These are phyloP conservation scores for Petasospora fabianii DNA, from an alignment of 1,139 yeast species.

Conservation along the genomic window DNA sequence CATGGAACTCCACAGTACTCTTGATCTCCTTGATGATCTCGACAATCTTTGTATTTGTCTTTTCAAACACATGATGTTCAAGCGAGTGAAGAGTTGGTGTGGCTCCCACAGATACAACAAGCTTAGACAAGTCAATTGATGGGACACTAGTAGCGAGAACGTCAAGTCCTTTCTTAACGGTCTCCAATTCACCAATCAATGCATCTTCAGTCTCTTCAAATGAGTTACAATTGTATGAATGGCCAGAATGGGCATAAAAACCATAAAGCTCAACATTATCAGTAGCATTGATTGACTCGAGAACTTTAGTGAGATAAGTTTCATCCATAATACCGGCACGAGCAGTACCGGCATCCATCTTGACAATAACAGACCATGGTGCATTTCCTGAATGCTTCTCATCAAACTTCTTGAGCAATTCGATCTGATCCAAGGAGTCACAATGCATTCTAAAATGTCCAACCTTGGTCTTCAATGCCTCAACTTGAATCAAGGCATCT, in stretches of 20 bases:
- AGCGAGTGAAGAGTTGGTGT: conserved; percentile 78
- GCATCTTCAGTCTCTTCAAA: conserved; percentile 44
- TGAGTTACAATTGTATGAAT: conserved; percentile 55
- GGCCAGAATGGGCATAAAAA: conserved; percentile 79
- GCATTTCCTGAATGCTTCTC: conserved; percentile 24
- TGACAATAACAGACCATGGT: conserved; percentile 55
- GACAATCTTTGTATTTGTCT: conserved; percentile 22
- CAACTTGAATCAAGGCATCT: conserved; percentile 47
- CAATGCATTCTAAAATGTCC: conserved; percentile 53
- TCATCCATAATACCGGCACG: conserved; percentile 56
- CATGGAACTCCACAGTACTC: conserved; percentile 65
- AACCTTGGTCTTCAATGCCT: conserved; percentile 39
- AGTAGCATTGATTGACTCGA: conserved; percentile 26
- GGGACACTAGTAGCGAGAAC: conserved; percentile 30
- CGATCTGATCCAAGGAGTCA: conserved; percentile 57
- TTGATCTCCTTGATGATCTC: conserved; percentile 33
- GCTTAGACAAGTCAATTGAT: conserved; percentile 26
- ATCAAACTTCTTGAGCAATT: conserved; percentile 39
- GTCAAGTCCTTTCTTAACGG: conserved; percentile 53
- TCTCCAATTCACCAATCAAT: conserved; percentile 51
- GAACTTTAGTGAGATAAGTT: conserved; percentile 30
- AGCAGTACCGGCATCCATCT: conserved; percentile 57
- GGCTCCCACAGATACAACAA: conserved; percentile 58
- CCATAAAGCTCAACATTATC: conserved; percentile 50
- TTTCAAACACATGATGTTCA: conserved; percentile 26